Conservation (phyloP, 257 asterid species). For the Solanum habrochaites region DNA sequence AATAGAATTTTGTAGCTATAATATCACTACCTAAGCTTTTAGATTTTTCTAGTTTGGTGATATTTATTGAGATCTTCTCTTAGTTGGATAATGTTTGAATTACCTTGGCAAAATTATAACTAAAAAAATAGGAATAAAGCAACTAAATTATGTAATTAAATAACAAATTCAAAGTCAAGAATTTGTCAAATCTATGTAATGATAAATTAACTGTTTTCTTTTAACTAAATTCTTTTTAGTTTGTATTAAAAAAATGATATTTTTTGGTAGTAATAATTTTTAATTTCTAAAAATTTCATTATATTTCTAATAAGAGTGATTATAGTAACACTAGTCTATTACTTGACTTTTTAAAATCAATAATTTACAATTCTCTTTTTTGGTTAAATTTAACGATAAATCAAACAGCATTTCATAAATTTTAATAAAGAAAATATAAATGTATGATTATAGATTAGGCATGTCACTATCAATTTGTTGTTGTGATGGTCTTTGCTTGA, state of each 20-base stretch:
- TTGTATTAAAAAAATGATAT: too few relatives aligned
- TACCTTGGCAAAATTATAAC: background rate
- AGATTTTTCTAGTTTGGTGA: background rate
- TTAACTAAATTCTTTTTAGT: too few relatives aligned
- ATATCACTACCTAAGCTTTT: background rate
- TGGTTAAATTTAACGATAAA: too few relatives aligned
- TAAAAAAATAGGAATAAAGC: background rate
- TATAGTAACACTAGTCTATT: too few relatives aligned
- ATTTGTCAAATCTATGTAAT: background rate
- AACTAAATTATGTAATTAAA: background rate
- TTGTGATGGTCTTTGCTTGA: constrained; percentile 33
- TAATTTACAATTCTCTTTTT: too few relatives aligned
- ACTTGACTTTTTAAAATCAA: too few relatives aligned
- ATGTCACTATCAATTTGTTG: background rate
- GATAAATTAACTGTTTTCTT: background rate
- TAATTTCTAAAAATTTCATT: too few relatives aligned
- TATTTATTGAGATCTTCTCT: background rate
- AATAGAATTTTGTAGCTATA: too few relatives aligned
- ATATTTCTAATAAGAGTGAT: too few relatives aligned
- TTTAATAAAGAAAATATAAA: background rate
- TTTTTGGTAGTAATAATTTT: too few relatives aligned
- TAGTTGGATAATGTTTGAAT: background rate
- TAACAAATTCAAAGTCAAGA: background rate
- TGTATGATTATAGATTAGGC: background rate
- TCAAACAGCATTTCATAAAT: background rate